Evolutionary conservation across 305 asterid species (phyloP), one percentile per base, ranked within the genome.

Genomic region (Lippia alba): DNA sequence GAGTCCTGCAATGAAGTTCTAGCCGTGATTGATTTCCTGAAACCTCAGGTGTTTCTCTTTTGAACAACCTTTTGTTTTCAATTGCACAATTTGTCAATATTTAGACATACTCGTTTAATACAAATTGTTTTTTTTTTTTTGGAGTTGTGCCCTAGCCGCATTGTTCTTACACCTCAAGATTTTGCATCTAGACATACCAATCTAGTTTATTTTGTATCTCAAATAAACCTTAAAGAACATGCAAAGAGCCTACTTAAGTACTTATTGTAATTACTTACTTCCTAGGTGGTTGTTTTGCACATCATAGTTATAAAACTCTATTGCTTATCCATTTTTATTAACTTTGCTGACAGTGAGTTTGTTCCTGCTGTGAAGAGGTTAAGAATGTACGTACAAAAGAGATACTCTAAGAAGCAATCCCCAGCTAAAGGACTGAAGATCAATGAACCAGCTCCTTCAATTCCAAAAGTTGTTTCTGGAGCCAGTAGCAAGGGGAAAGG

Each of bases 71-170:
- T 16, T 8, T 49, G 53, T 63, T 44, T 44, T 15, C 15, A n/a
- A 18, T 57, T 34, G 40, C 19, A 19, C 34, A 34, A 54, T 19
- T 1, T 58, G 18, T 16, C 10, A 58, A 64, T 39, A 20, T 41
- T 16, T 39, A 34, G 18, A 40, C 61, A 46, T 53, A 34, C 44
- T 53, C 50, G 45, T 74, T 72, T 41, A 61, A 65, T 82, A 56
- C 86, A 94, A 97, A 96, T 83, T 57, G 94, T 94, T 39, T 94
- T 84, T 79, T 70, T 94, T 39, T 94, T 84, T 79, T 70, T 91
- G 86, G 99, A 94, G 84, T 72, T 94, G 73, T 94, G 99, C 73
- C 69, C 94, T 46, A 78, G 91, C 66, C 96, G 96, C 10, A 73
- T 89, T 64, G 57, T 89, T 72, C 96, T 94, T 75, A 78, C 83